Percentiles rank a stretch among this genome's conserved stretches.
These are phyloP conservation scores for Leccinum variicolor DNA, from an alignment of 768 basidiomycete genomes.

Conservation along the genomic window DNA sequence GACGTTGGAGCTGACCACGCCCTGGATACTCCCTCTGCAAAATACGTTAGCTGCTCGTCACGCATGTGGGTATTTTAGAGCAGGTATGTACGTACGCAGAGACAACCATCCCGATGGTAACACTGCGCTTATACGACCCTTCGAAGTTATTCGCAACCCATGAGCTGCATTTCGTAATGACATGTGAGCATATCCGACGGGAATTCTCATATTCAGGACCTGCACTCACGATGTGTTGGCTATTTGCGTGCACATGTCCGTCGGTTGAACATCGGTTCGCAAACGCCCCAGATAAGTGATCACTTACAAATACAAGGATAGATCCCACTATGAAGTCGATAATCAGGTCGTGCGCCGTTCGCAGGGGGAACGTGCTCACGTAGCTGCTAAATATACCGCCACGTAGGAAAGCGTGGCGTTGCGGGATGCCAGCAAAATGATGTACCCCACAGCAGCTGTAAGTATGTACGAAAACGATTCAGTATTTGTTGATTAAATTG, in stretches of 20 bases:
- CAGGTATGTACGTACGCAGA: too few relatives aligned
- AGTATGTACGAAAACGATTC: not conserved
- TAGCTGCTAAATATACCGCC: constrained; percentile 67
- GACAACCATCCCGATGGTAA: too few relatives aligned
- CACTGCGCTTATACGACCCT: too few relatives aligned
- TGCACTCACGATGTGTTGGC: constrained; percentile 55
- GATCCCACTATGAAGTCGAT: constrained; percentile 49
- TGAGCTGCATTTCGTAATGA: too few relatives aligned
- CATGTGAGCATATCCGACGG: not conserved
- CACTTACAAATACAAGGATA: constrained; percentile 68
- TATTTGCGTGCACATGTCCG: constrained; percentile 23
- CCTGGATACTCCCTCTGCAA: too few relatives aligned
- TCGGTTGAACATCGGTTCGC: too few relatives aligned
- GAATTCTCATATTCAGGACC: not conserved
- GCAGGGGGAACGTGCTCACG: constrained; percentile 36
- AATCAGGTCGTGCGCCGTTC: not conserved
- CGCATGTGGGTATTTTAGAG: too few relatives aligned
- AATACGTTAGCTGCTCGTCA: too few relatives aligned
- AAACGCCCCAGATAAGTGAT: not conserved
- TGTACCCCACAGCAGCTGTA: constrained; percentile 58
- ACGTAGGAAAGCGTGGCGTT: constrained; percentile 66
- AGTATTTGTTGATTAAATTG: not conserved
- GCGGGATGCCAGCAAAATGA: constrained; percentile 63
- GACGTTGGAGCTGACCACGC: too few relatives aligned
- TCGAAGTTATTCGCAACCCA: too few relatives aligned